Evolutionary conservation across 2,329 filamentous ascomycete species (phyloP).

Genomic region (Fusarium mundagurra): DNA sequence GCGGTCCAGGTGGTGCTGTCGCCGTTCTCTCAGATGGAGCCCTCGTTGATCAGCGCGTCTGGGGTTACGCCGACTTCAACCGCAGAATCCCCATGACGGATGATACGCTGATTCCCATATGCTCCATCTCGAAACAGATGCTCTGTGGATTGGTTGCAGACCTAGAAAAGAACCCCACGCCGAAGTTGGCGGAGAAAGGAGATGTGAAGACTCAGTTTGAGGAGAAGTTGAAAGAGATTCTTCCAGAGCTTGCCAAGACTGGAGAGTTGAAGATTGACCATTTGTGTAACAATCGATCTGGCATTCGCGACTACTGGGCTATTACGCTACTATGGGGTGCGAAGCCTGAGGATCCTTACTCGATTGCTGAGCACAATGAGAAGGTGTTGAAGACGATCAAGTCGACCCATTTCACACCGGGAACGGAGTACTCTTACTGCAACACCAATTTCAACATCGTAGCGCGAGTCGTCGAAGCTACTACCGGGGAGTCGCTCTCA

Average conservation of each 20-base stretch:
- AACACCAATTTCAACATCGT: constrained; percentile 33
- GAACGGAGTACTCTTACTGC: constrained; percentile 28
- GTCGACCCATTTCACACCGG: constrained; percentile 22
- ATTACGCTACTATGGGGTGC: constrained; percentile 28
- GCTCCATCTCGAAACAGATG: constrained; percentile 33
- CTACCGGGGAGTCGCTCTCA: constrained; percentile 11
- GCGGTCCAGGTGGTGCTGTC: constrained; percentile 26
- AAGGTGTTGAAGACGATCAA: constrained; percentile 8
- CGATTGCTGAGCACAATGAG: constrained; percentile 16
- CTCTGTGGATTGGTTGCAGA: constrained; percentile 27
- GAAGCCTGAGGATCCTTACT: constrained; percentile 22
- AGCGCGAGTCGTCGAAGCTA: constrained; percentile 17
- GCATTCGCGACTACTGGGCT: constrained; percentile 31
- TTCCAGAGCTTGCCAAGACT: constrained; percentile 10
- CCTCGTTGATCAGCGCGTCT: constrained; percentile 16
- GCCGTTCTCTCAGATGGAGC: constrained; percentile 23
- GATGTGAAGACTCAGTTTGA: constrained; percentile 18
- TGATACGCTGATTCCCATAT: constrained; percentile 25
- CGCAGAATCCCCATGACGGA: constrained; percentile 22
- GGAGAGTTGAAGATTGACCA: constrained; percentile 10
- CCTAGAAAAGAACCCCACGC: constrained; percentile 20
- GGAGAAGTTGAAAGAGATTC: constrained; percentile 15
- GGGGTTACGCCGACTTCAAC: constrained; percentile 33
- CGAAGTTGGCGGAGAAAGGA: constrained; percentile 1
- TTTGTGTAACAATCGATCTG: constrained; percentile 27